phyloP scores from a whole-genome alignment of 805 yeast species.

The Novakomyces olei region DNA sequence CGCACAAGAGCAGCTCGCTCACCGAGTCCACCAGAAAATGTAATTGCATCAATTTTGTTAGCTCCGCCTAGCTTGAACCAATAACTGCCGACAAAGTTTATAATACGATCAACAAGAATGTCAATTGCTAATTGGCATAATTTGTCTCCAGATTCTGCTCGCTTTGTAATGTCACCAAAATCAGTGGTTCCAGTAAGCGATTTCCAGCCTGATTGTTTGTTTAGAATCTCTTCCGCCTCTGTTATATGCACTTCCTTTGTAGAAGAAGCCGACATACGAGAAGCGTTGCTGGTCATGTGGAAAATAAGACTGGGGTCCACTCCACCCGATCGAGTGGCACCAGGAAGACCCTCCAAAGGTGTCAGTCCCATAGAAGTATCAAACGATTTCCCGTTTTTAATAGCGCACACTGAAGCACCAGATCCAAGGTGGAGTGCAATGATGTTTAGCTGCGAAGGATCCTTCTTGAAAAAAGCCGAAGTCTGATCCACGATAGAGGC shows the following conservation, averaged over 20 bases:
- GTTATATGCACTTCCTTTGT: slow-evolving; percentile 8
- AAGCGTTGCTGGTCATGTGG: slow-evolving; percentile 8
- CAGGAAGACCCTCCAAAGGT: slow-evolving; percentile 11
- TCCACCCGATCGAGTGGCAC: slow-evolving; percentile 10
- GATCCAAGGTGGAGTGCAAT: slow-evolving; percentile 10
- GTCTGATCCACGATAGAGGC: slow-evolving; percentile 7
- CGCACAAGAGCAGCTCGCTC: too few species aligned
- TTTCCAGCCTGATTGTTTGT: slow-evolving; percentile 9
- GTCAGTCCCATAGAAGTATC: slow-evolving; percentile 11
- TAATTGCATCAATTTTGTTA: slow-evolving; percentile 8
- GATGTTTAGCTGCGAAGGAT: slow-evolving; percentile 4
- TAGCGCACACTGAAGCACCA: slow-evolving; percentile 11
- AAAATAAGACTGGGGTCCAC: slow-evolving; percentile 10
- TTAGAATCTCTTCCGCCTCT: slow-evolving; percentile 10
- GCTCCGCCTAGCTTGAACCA: slow-evolving; percentile 8
- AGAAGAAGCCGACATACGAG: slow-evolving; percentile 9
- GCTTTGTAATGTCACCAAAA: slow-evolving; percentile 8
- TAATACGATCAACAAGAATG: slow-evolving; percentile 9
- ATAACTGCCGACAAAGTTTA: slow-evolving; percentile 9
- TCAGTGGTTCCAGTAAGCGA: slow-evolving; percentile 10
- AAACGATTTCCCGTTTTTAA: slow-evolving; percentile 7
- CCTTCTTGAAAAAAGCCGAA: slow-evolving; percentile 4
- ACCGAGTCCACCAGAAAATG: slow-evolving; percentile 11
- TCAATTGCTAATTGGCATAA: slow-evolving; percentile 9
- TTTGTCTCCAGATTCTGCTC: slow-evolving; percentile 6